These are phyloP conservation scores for Geotrichum macrosporum DNA, from an alignment of 1,139 yeast genomes.

Conservation along the genomic window DNA sequence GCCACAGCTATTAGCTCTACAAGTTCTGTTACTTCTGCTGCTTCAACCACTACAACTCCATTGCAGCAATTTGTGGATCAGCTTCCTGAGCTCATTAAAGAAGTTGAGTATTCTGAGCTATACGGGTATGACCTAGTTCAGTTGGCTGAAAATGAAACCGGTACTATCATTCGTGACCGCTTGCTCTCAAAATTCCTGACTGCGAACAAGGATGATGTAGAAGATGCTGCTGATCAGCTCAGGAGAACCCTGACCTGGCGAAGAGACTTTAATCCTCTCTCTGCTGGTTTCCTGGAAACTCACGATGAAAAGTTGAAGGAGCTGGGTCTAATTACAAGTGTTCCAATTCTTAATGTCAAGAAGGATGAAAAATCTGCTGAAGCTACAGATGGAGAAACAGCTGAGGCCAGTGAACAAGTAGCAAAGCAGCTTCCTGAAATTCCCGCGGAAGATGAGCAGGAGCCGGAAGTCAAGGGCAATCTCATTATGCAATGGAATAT, in stretches of 20 bases:
- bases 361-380: slow-evolving; percentile 45
- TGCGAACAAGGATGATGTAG: slow-evolving; percentile 60
- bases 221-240: slow-evolving; percentile 48
- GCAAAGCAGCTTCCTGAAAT: background rate
- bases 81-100: slow-evolving; percentile 37
- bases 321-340: slow-evolving; percentile 61
- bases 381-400: slow-evolving; percentile 29
- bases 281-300: slow-evolving; percentile 70
- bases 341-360: slow-evolving; percentile 13
- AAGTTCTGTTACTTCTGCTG: too few species aligned
- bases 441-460: background rate
- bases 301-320: slow-evolving; percentile 55
- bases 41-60: too few species aligned
- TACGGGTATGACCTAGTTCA: slow-evolving; percentile 62
- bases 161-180: slow-evolving; percentile 44
- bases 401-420: slow-evolving; percentile 1
- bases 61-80: slow-evolving; percentile 26
- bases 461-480: background rate
- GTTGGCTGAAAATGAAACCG: slow-evolving; percentile 23
- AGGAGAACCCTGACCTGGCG: slow-evolving; percentile 73
- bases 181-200: slow-evolving; percentile 61
- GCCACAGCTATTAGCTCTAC: too few species aligned
- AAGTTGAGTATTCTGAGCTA: slow-evolving; percentile 65
- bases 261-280: slow-evolving; percentile 65
- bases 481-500: slow-evolving; percentile 72